These are phyloP conservation scores for Dentipellis fragilis DNA, from an alignment of 768 basidiomycete species.

Conservation along the genomic window DNA sequence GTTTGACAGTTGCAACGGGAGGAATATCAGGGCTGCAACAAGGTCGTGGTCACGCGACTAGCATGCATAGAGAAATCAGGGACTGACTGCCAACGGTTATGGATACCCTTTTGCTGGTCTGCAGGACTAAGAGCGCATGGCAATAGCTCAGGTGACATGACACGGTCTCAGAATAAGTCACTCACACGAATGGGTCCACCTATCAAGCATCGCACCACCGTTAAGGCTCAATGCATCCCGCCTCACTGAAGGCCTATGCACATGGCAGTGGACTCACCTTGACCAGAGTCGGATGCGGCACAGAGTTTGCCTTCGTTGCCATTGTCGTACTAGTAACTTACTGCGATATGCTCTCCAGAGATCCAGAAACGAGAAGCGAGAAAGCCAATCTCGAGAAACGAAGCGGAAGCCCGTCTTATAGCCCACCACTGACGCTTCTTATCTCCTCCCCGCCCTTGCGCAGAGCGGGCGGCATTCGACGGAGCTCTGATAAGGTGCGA, in stretches of 20 bases:
- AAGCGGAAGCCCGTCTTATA: too few relatives aligned
- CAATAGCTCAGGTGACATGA: too few relatives aligned
- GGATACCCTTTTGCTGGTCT: conserved; percentile 50
- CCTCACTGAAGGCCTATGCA: not conserved
- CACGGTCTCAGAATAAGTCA: not conserved
- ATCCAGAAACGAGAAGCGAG: too few relatives aligned
- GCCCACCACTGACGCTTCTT: too few relatives aligned
- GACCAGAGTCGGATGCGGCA: conserved; percentile 48
- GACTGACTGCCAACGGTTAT: conserved; percentile 69
- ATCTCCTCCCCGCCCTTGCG: too few relatives aligned
- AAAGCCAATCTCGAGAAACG: too few relatives aligned
- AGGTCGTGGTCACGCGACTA: not conserved
- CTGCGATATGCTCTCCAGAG: too few relatives aligned
- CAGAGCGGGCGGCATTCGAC: too few relatives aligned
- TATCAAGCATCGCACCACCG: conserved; percentile 15
- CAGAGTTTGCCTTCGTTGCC: conserved; percentile 55
- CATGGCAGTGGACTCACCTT: conserved; percentile 26
- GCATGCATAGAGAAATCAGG: too few relatives aligned
- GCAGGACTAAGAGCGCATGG: conserved; percentile 27
- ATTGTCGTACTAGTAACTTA: conserved; percentile 28
- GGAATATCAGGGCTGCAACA: conserved; percentile 50
- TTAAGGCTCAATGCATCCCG: too few relatives aligned
- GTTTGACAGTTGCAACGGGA: conserved; percentile 49
- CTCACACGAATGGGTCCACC: conserved; percentile 67
- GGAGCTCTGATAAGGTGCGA: too few relatives aligned